These are phyloP conservation scores for Cryptosporidium canis DNA, from an alignment of 169 alveolate genomes.

Conservation along the genomic window DNA sequence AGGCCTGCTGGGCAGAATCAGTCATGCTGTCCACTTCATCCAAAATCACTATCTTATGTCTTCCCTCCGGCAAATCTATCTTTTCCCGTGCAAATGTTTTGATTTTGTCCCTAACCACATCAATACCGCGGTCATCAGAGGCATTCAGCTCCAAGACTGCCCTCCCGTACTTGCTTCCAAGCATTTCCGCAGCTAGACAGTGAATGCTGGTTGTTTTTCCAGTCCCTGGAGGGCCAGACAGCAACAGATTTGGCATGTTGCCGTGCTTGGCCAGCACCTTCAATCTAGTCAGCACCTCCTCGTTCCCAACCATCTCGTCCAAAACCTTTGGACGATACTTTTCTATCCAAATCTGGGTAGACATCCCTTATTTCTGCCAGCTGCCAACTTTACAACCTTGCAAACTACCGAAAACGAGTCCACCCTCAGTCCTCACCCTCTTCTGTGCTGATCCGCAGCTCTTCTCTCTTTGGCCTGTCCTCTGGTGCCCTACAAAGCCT, in stretches of 20 bases:
- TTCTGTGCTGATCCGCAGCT: not conserved
- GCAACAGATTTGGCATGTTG: constrained; percentile 95
- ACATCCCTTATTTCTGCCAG: not conserved
- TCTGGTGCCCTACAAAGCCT: no score
- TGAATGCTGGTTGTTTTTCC: constrained; percentile 99
- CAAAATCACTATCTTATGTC: constrained; percentile 96
- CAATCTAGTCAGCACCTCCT: constrained; percentile 90
- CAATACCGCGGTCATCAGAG: constrained; percentile 99
- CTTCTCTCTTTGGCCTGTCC: not conserved
- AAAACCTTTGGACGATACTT: constrained; percentile 96
- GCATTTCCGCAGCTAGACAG: constrained; percentile 96
- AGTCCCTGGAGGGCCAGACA: constrained; percentile 99
- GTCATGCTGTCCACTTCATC: constrained; percentile 99
- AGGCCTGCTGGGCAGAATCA: constrained; percentile 98
- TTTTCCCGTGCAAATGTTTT: constrained; percentile 96
- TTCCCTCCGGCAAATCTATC: constrained; percentile 91
- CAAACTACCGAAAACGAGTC: no score
- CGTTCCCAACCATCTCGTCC: constrained; percentile 96
- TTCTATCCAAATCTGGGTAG: constrained; percentile 92
- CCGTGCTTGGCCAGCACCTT: constrained; percentile 94
- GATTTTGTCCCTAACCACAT: constrained; percentile 97
- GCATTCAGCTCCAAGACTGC: constrained; percentile 98
- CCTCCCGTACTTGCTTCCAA: constrained; percentile 86
- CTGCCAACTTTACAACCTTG: no score
- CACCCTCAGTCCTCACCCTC: no score